Evolutionary conservation across 768 basidiomycete species (phyloP), one percentile per base, ranked within the genome.

Genomic region (Hericium coralloides): DNA sequence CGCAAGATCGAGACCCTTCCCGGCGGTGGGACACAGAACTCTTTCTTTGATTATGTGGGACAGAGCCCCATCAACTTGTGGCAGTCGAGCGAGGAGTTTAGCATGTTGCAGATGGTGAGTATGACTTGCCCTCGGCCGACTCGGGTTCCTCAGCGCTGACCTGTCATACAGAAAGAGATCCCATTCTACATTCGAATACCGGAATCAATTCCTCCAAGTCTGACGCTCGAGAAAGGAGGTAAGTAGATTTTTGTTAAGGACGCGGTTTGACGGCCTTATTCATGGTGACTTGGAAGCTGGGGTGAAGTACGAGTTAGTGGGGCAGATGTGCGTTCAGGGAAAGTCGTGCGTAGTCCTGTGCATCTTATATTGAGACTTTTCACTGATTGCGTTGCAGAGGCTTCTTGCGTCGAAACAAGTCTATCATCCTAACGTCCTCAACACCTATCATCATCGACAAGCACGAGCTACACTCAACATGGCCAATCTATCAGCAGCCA

Each of bases 161-260:
- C 20, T 25, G 49, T 36, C 23, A 36, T 12, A 51, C 55, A 92
- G 90, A 84, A 84, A 79, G 92, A 94, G 73, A 87, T 91, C 62
- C 85, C 87, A 3, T 98, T 98, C 69, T 82, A 83, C 56, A 89
- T 98, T 52, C 87, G 93, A 23, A 85, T 98, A 65, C 95, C 95
- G 0, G 92, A 95, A 69, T 88, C 89, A 10, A 86, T 93, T 58
- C 94, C 95, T 2, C 92, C 94, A 15, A 89, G 80, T 43, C 81
- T 93, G 57, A 81, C 87, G 4, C 75, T 97, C 57, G 88, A 92
- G 56, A 85, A 81, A 67, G 80, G 81, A 65, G 87, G 88, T 84
- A 56, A 60, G 79, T 61, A 20, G 25, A 22, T 8, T 31, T 54
- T 9, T 23, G 38, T 23, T 2, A 37, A 49, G 9, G 25, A 17